These are phyloP conservation scores for Chrysoporthe austroafricana DNA, from an alignment of 2,329 filamentous ascomycete species.

Conservation along the genomic window DNA sequence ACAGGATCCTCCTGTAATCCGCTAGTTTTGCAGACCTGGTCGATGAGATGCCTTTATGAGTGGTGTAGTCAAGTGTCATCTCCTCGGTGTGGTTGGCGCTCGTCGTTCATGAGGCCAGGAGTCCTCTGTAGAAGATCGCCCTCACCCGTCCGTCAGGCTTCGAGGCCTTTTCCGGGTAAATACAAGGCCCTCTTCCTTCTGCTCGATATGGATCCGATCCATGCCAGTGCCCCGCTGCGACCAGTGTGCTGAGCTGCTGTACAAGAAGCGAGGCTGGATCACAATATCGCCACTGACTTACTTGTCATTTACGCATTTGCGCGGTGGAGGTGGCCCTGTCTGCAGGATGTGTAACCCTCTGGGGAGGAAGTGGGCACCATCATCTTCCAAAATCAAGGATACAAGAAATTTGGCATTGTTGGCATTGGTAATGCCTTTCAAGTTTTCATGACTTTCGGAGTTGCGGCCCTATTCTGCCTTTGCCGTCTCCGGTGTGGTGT, in stretches of 20 bases:
- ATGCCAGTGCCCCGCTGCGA: slow-evolving; percentile 1
- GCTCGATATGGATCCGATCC: slow-evolving; percentile 14
- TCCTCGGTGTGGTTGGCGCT: background rate
- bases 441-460: background rate
- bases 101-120: slow-evolving; percentile 6
- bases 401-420: background rate
- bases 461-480: background rate
- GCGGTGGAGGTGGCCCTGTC: slow-evolving; percentile 1
- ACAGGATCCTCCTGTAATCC: background rate
- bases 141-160: slow-evolving; percentile 7
- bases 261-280: slow-evolving; percentile 11
- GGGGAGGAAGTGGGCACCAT: background rate
- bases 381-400: background rate
- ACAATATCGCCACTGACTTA: background rate
- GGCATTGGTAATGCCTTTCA: background rate
- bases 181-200: slow-evolving; percentile 17
- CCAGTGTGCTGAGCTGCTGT: background rate
- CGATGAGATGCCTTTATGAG: background rate
- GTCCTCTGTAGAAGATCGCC: slow-evolving; percentile 8
- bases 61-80: background rate
- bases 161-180: slow-evolving; percentile 20
- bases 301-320: background rate
- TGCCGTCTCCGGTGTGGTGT: background rate
- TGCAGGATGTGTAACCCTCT: background rate
- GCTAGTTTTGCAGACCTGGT: background rate